Evolutionary conservation across 169 alveolate genomes (phyloP).

Genomic region (Cryptosporidium muris): DNA sequence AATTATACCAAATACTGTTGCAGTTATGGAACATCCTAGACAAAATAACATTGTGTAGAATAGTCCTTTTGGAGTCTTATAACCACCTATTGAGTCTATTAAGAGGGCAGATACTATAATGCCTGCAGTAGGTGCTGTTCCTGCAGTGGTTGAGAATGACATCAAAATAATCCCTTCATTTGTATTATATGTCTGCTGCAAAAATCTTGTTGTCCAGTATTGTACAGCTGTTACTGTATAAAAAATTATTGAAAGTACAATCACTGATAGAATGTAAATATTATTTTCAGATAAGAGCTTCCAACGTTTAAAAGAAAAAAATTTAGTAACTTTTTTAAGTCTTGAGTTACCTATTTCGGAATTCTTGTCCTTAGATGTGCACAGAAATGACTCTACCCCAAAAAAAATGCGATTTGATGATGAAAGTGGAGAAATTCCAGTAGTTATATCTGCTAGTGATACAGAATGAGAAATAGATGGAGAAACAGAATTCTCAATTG

Average conservation of each 20-base stretch:
- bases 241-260: slow-evolving; percentile 31
- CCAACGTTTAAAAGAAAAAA: slow-evolving; percentile 5
- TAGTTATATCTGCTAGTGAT: slow-evolving; percentile 20
- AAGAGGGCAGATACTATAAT: slow-evolving; percentile 46
- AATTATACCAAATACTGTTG: slow-evolving; percentile 40
- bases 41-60: slow-evolving; percentile 54
- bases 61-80: slow-evolving; percentile 29
- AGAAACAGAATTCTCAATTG: background rate
- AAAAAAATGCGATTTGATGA: background rate
- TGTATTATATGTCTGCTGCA: slow-evolving; percentile 43
- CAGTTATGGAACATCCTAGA: slow-evolving; percentile 13
- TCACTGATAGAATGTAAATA: slow-evolving; percentile 43
- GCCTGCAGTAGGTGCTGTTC: slow-evolving; percentile 60
- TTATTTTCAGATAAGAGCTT: slow-evolving; percentile 11
- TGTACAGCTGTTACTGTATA: slow-evolving; percentile 65
- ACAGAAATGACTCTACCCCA: background rate
- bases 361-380: background rate
- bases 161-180: slow-evolving; percentile 66
- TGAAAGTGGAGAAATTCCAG: background rate
- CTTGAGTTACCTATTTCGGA: background rate
- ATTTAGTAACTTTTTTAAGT: background rate
- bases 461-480: slow-evolving; percentile 37
- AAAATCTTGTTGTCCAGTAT: slow-evolving; percentile 64
- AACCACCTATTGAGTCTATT: slow-evolving; percentile 68
- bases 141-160: slow-evolving; percentile 69